These are phyloP conservation scores for Cephaloascus albidus DNA, from an alignment of 805 yeast species.

Conservation along the genomic window DNA sequence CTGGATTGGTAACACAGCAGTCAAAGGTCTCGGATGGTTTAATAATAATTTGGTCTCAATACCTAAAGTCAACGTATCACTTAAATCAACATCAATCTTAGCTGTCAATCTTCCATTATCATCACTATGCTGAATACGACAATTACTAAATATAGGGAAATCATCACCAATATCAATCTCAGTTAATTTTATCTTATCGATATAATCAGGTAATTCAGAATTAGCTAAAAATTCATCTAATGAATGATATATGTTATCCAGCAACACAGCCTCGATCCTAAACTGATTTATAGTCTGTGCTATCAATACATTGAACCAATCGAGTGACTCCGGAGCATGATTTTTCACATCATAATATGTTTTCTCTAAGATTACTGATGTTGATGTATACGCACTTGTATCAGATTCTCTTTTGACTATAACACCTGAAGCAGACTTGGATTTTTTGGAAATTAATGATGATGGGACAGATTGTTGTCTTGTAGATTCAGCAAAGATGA, in stretches of 20 bases:
- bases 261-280: slow-evolving; percentile 77
- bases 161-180: slow-evolving; percentile 93
- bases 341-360: slow-evolving; percentile 86
- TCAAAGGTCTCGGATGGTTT: slow-evolving; percentile 74
- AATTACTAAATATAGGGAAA: slow-evolving; percentile 90
- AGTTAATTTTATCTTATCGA: slow-evolving; percentile 69
- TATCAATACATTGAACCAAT: slow-evolving; percentile 92
- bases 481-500: slow-evolving; percentile 63
- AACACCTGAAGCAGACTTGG: slow-evolving; percentile 20
- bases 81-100: slow-evolving; percentile 81
- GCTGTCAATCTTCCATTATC: slow-evolving; percentile 61
- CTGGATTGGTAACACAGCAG: slow-evolving; percentile 82
- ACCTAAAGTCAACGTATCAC: slow-evolving; percentile 81
- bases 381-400: slow-evolving; percentile 4
- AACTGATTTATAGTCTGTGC: slow-evolving; percentile 87
- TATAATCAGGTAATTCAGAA: slow-evolving; percentile 66
- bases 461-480: slow-evolving; percentile 20
- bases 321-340: slow-evolving; percentile 85
- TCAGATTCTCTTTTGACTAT: slow-evolving; percentile 17
- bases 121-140: slow-evolving; percentile 62
- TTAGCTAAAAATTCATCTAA: slow-evolving; percentile 56
- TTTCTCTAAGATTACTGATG: slow-evolving; percentile 57
- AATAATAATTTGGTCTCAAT: slow-evolving; percentile 71
- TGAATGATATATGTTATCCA: slow-evolving; percentile 78
- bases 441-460: slow-evolving; percentile 6